A percentile compares a stretch with the other conserved stretches of the same genome.
Conservation (phyloP, 176 grass and related monocot species). For the Aegilops umbellulata region DNA sequence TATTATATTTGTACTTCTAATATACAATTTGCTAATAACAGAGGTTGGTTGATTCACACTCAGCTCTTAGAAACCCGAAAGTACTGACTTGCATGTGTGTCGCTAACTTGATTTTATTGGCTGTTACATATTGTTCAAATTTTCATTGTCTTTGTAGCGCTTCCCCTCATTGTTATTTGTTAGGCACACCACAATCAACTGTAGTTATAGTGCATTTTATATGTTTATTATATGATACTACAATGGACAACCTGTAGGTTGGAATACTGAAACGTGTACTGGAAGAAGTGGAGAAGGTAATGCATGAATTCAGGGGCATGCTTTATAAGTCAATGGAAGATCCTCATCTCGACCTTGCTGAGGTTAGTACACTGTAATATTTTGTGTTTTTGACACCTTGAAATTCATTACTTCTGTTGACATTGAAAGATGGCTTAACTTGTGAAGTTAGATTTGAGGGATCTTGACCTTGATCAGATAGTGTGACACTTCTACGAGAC, state of each 20-base stretch:
- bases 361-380: conserved; percentile 53
- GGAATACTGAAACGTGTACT: conserved; percentile 97
- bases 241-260: conserved; percentile 58
- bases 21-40: background rate
- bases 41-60: background rate
- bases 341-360: conserved; percentile 91
- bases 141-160: conserved; percentile 8
- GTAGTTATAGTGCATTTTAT: background rate
- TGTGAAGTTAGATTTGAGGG: background rate
- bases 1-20: background rate
- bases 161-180: background rate
- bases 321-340: conserved; percentile 99
- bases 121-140: background rate
- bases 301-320: conserved; percentile 98
- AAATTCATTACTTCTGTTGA: conserved; percentile 22
- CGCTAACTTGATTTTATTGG: conserved; percentile 5
- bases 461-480: background rate
- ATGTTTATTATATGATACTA: conserved; percentile 29
- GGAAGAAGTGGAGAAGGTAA: conserved; percentile 98
- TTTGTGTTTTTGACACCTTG: background rate
- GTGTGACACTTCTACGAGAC: background rate
- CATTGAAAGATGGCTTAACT: background rate
- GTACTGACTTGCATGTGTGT: background rate
- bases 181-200: background rate
- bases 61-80: background rate